These are phyloP conservation scores for Hypoxylon trugodes DNA, from an alignment of 495 filamentous ascomycete species.

Conservation along the genomic window DNA sequence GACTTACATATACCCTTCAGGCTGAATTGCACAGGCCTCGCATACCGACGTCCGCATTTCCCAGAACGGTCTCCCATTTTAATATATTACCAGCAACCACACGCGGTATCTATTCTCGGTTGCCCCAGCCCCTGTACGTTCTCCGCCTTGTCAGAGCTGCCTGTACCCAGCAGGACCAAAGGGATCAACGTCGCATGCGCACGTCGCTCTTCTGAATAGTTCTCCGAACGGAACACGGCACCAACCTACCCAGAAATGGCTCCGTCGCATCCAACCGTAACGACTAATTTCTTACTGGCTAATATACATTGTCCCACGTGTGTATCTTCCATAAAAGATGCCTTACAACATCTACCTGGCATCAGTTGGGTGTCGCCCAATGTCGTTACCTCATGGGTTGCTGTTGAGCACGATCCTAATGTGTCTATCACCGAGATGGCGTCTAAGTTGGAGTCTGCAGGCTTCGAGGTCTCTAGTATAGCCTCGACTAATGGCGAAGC, in stretches of 20 bases:
- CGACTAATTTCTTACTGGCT: constrained; percentile 59
- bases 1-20: constrained; percentile 34
- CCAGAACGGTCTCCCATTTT: constrained; percentile 28
- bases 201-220: constrained; percentile 9
- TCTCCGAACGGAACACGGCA: constrained; percentile 25
- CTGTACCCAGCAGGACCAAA: constrained; percentile 26
- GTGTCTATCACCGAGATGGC: constrained; percentile 47
- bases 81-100: constrained; percentile 26
- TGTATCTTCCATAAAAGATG: constrained; percentile 62
- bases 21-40: constrained; percentile 31
- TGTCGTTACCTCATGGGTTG: constrained; percentile 61
- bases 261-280: constrained; percentile 41
- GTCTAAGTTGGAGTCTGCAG: constrained; percentile 52
- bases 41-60: constrained; percentile 36
- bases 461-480: constrained; percentile 56
- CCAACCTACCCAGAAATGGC: constrained; percentile 33
- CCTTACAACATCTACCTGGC: constrained; percentile 49
- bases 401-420: constrained; percentile 40
- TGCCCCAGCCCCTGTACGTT: constrained; percentile 28
- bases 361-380: constrained; percentile 64
- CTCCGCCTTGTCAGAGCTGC: constrained; percentile 31
- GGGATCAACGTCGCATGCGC: constrained; percentile 16
- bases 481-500: constrained; percentile 48
- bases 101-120: constrained; percentile 22
- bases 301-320: constrained; percentile 73